phyloP scores from a whole-genome alignment of 495 filamentous ascomycete species.

The Penicillium odoratum region DNA sequence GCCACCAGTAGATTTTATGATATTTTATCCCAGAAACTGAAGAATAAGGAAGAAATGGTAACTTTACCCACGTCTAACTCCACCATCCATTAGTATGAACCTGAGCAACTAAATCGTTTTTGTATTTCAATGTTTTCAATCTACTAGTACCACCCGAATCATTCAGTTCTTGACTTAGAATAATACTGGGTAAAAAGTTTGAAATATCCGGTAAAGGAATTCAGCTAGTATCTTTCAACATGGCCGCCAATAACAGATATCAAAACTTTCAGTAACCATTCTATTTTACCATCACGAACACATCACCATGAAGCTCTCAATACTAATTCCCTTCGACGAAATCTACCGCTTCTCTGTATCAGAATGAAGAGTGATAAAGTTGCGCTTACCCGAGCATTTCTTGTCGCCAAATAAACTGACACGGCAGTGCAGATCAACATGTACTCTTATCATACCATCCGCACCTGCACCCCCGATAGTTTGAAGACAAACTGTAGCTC shows the following conservation, averaged over 20 bases:
- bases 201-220: no score
- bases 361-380: constrained; percentile 4
- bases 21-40: no score
- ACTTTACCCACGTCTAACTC: no score
- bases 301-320: constrained; percentile 16
- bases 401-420: constrained; percentile 18
- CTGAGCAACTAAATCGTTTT: no score
- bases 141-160: no score
- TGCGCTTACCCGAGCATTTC: constrained; percentile 9
- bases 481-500: constrained; percentile 8
- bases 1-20: no score
- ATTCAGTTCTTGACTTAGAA: no score
- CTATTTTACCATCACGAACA: constrained; percentile 3
- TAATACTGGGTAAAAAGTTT: no score
- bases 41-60: no score
- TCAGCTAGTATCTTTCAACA: no score
- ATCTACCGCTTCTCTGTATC: constrained; percentile 5
- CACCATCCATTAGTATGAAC: no score
- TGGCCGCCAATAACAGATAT: neutral
- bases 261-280: neutral
- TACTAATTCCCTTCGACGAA: constrained; percentile 5
- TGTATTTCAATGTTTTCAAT: no score
- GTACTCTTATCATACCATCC: constrained; percentile 1
- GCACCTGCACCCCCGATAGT: constrained; percentile 7
- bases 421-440: constrained; percentile 14